Conservation (phyloP, 176 grass and related monocot species). For the Oryza punctata region DNA sequence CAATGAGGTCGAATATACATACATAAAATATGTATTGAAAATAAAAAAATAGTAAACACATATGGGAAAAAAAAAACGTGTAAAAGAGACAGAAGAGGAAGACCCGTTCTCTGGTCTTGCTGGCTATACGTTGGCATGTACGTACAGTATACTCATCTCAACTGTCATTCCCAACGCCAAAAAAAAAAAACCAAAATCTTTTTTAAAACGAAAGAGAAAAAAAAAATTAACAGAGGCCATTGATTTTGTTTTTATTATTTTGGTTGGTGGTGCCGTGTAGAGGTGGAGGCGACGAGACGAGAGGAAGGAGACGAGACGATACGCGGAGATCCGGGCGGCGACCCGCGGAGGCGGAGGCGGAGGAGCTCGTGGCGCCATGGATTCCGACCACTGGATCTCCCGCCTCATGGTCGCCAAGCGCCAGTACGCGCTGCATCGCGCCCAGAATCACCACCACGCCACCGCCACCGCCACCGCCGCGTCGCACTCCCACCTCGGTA, state of each 20-base stretch:
- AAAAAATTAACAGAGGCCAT: not conserved
- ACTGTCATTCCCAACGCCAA: too few species aligned
- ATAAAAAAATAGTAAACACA: too few species aligned
- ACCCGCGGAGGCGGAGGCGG: not conserved
- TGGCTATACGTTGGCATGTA: too few species aligned
- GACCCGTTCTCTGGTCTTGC: too few species aligned
- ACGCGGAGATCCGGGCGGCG: not conserved
- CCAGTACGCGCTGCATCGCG: conserved; percentile 61
- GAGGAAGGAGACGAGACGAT: not conserved
- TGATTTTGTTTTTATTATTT: not conserved
- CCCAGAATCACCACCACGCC: conserved; percentile 23
- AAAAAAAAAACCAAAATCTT: not conserved
- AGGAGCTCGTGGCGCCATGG: conserved; percentile 46
- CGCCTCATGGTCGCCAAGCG: conserved; percentile 78
- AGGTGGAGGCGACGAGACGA: not conserved
- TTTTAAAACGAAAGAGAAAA: not conserved
- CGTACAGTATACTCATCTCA: too few species aligned
- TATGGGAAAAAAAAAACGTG: too few species aligned
- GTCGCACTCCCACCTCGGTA: conserved; percentile 42
- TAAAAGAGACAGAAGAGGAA: too few species aligned
- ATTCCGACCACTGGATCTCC: conserved; percentile 88
- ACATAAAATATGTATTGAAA: too few species aligned
- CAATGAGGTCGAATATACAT: too few species aligned
- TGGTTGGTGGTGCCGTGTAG: conserved; percentile 24
- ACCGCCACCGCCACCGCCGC: not conserved